A percentile compares a stretch with the other conserved stretches of the same genome.
phyloP scores from a whole-genome alignment of 306 rosid genomes.

The Vicia faba region DNA sequence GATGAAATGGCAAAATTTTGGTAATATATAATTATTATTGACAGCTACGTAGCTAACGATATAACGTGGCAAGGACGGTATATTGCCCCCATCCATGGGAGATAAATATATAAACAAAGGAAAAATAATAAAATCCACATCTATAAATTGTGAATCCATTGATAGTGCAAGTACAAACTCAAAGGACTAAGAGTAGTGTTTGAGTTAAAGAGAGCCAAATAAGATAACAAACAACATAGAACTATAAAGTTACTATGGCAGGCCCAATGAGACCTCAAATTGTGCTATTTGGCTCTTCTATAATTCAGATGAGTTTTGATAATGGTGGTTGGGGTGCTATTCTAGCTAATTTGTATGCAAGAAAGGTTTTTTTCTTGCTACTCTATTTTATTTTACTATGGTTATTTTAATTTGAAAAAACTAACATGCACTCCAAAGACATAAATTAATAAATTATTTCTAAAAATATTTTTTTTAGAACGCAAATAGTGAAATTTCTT shows the following conservation, averaged over 20 bases:
- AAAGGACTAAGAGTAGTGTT: neutral
- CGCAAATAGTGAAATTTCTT: no score
- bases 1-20: neutral
- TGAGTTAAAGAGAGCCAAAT: neutral
- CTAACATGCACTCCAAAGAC: no score
- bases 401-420: neutral
- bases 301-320: constrained; percentile 57
- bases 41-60: neutral
- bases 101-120: neutral
- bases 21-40: constrained; percentile 1
- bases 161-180: neutral
- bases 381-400: neutral
- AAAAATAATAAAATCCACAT: constrained; percentile 1
- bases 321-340: constrained; percentile 77
- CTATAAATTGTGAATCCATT: constrained; percentile 31
- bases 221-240: neutral
- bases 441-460: no score
- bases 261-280: constrained; percentile 81
- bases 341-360: constrained; percentile 67
- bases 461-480: no score
- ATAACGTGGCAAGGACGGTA: constrained; percentile 16
- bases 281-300: constrained; percentile 90
- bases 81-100: neutral
- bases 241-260: constrained; percentile 47
- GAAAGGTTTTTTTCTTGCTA: constrained; percentile 48